Conservation (phyloP, 106 monocot species). For the Dendrobium huoshanense region DNA sequence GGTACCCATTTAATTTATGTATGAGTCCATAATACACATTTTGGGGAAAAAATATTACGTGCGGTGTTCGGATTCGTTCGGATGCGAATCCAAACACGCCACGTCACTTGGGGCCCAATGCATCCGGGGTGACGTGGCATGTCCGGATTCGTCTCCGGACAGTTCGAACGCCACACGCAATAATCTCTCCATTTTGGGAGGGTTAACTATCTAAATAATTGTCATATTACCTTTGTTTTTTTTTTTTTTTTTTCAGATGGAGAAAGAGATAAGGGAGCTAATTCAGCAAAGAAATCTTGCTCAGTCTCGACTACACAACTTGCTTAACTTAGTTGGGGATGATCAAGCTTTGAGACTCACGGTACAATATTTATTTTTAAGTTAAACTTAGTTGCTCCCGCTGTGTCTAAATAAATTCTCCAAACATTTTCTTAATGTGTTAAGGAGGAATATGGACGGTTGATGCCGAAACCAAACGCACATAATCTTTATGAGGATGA, state of each 20-base stretch:
- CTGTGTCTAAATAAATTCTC: neutral
- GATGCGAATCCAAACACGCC: too few species aligned
- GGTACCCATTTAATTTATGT: slow-evolving; percentile 23
- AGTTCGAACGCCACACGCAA: too few species aligned
- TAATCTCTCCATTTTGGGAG: too few species aligned
- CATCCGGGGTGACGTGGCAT: too few species aligned
- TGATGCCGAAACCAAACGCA: neutral
- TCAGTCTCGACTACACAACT: slow-evolving; percentile 70
- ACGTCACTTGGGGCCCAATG: too few species aligned
- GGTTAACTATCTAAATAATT: too few species aligned
- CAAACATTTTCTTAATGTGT: neutral
- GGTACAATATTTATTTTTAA: slow-evolving; percentile 20
- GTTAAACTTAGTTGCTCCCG: neutral
- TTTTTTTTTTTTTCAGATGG: slow-evolving; percentile 44
- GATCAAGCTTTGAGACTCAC: slow-evolving; percentile 42
- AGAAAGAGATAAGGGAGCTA: slow-evolving; percentile 75
- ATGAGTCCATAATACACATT: too few species aligned
- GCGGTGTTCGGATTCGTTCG: too few species aligned
- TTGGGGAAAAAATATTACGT: too few species aligned
- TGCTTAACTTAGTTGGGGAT: slow-evolving; percentile 48
- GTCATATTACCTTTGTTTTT: neutral
- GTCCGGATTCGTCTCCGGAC: too few species aligned
- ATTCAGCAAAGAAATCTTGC: slow-evolving; percentile 77
- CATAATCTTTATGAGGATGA: neutral
- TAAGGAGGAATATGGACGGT: neutral